A percentile compares a stretch with the other conserved stretches of the same genome.
Conservation (phyloP, 176 grass and related monocot species). For the Aegilops tauschii region DNA sequence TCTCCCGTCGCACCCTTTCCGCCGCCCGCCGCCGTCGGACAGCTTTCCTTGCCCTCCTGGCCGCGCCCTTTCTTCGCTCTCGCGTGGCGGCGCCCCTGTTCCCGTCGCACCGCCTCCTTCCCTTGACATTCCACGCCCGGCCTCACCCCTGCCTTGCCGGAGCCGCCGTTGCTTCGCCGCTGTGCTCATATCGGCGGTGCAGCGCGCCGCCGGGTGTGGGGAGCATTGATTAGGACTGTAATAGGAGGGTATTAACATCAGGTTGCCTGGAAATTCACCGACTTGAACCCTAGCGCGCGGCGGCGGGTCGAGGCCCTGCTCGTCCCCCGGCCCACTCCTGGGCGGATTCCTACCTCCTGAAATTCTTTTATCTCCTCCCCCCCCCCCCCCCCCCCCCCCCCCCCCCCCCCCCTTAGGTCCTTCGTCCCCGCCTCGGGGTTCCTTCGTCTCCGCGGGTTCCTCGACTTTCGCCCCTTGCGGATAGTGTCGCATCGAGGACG, state of each 20-base stretch:
- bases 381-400: not conserved
- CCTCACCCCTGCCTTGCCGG: not conserved
- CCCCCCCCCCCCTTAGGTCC: not conserved
- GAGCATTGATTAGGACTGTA: not conserved
- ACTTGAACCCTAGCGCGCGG: not conserved
- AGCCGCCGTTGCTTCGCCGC: not conserved
- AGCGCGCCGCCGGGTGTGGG: not conserved
- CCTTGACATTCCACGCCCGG: not conserved
- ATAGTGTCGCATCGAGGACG: not conserved
- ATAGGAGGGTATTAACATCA: not conserved
- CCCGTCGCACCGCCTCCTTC: not conserved
- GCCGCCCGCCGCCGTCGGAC: not conserved
- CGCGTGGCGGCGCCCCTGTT: not conserved
- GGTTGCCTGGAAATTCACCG: not conserved
- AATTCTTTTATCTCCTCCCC: not conserved
- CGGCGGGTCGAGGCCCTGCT: not conserved
- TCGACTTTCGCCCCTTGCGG: not conserved
- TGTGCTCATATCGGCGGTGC: not conserved
- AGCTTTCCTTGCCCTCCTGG: not conserved
- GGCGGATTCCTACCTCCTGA: not conserved
- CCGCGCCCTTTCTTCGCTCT: not conserved
- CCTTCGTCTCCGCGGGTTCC: not conserved
- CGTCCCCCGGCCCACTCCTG: not conserved
- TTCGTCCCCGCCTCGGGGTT: not conserved
- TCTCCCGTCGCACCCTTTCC: no score